phyloP scores from a whole-genome alignment of 768 basidiomycete genomes.

The Macrolepiota fuliginosa region DNA sequence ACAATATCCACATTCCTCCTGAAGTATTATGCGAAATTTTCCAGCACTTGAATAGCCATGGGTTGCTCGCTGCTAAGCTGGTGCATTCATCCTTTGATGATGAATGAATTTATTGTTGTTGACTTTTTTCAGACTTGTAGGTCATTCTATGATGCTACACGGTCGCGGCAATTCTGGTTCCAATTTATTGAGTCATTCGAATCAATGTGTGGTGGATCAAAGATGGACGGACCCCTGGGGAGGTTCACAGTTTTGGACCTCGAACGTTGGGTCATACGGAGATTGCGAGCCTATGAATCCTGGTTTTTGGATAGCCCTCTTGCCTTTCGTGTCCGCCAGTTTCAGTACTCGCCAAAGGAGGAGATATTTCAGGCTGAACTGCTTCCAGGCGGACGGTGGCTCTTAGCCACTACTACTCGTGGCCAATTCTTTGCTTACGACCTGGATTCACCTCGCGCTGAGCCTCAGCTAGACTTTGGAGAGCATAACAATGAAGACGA shows the following conservation, averaged over 20 bases:
- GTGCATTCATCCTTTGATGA: background rate
- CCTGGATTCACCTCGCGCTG: background rate
- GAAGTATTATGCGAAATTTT: too few relatives aligned
- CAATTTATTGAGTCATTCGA: background rate
- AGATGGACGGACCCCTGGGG: too few relatives aligned
- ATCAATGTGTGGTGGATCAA: too few relatives aligned
- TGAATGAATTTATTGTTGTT: background rate
- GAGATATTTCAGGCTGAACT: background rate
- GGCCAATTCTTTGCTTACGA: background rate
- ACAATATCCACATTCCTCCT: background rate
- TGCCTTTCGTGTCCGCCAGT: background rate
- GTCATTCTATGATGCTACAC: background rate
- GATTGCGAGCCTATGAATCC: too few relatives aligned
- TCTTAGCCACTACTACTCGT: background rate
- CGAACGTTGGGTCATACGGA: too few relatives aligned
- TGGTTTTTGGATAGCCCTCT: background rate
- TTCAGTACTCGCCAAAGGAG: background rate
- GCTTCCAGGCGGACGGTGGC: background rate
- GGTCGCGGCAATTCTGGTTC: too few relatives aligned
- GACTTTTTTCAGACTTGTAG: background rate
- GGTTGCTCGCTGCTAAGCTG: too few relatives aligned
- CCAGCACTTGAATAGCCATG: too few relatives aligned
- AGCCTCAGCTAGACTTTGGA: background rate
- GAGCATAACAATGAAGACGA: background rate
- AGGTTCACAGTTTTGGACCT: too few relatives aligned